Evolutionary conservation across 1,284 basidiomycete genomes (phyloP), one percentile per base, ranked within the genome.

Genomic region (Microbotryomycetes sp.): DNA sequence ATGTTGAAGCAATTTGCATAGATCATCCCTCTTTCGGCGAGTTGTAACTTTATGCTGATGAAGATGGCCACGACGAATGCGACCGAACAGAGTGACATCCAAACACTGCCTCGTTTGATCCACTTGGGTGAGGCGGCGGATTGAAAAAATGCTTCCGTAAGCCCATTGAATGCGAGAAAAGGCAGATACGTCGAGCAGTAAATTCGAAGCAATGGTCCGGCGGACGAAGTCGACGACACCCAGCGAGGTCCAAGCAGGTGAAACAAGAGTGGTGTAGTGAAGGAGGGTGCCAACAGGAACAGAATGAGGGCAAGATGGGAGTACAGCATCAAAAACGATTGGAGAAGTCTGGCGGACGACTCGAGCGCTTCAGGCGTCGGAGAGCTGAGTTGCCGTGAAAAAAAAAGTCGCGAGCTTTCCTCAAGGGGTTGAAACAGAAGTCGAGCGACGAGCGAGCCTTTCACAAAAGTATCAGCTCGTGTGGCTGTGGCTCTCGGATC

Each of bases 361-460:
- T 54, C 24, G 45, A 54, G 27, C 23, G 29, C 29, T 5, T 52
- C 21, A 35, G 59, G 29, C 28, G 46, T 50, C 64, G 46, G 23
- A 57, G n/a, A 7, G 68, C 47, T 1, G 64, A 23, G 54, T 29
- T 15, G 62, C 48, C 52, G 51, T 60, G 91, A 91, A 75, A 93
- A 96, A 75, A 87, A 90, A 1, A 94, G 79, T 1, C 91, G 83
- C 4, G 87, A 83, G 0, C 88, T 87, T 74, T 97, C 92, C 75
- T 97, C 93, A 27, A 94, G 82, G 0, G 92, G 92, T 70, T 94
- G 92, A 72, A 97, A 92, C 35, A 93, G 73, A 67, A 96, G 88
- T 15, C 92, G 85, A 6, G 91, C 91, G 31, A 94, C 79, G 15
- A 97, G 81, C 1, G 91, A 94, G 52, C 92, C 91, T 94, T 71